Percentiles rank a stretch among this genome's conserved stretches.
Evolutionary conservation across 345 rosid genomes (phyloP).

Genomic region (Anacardium occidentale): DNA sequence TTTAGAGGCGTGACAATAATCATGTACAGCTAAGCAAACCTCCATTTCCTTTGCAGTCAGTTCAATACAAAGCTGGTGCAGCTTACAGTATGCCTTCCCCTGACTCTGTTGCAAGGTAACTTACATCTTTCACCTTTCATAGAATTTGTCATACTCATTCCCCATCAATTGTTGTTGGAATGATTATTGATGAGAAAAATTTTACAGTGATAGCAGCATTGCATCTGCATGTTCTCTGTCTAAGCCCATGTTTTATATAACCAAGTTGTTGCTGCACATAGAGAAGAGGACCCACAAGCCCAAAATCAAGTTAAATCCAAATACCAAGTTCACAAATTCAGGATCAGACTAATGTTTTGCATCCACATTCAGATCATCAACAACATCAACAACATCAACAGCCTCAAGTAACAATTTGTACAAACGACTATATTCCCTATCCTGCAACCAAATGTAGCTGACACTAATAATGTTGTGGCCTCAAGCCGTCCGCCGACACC

Average conservation of each 20-base stretch:
- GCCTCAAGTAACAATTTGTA: conserved; percentile 43
- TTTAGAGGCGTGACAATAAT: no score
- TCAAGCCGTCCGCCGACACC: conserved; percentile 23
- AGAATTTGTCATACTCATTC: no score
- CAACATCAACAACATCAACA: conserved; percentile 38
- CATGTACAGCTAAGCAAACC: conserved; percentile 54
- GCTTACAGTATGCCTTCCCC: conserved; percentile 58
- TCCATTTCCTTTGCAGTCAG: conserved; percentile 59
- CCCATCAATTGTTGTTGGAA: neutral
- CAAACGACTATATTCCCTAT: conserved; percentile 52
- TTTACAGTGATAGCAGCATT: conserved; percentile 61
- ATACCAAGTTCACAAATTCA: conserved; percentile 35
- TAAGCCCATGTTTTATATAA: conserved; percentile 52
- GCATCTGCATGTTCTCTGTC: conserved; percentile 61
- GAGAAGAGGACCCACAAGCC: conserved; percentile 35
- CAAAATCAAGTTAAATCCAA: conserved; percentile 30
- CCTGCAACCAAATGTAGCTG: conserved; percentile 31
- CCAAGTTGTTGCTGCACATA: conserved; percentile 31
- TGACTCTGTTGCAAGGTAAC: conserved; percentile 73
- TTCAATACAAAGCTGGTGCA: conserved; percentile 39
- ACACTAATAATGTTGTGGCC: conserved; percentile 16
- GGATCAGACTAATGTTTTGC: conserved; percentile 24
- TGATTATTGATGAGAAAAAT: neutral
- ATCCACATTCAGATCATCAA: conserved; percentile 28
- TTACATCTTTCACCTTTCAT: neutral